Evolutionary conservation across 2,329 filamentous ascomycete genomes (phyloP).

Genomic region (Albophoma yamanashiensis): DNA sequence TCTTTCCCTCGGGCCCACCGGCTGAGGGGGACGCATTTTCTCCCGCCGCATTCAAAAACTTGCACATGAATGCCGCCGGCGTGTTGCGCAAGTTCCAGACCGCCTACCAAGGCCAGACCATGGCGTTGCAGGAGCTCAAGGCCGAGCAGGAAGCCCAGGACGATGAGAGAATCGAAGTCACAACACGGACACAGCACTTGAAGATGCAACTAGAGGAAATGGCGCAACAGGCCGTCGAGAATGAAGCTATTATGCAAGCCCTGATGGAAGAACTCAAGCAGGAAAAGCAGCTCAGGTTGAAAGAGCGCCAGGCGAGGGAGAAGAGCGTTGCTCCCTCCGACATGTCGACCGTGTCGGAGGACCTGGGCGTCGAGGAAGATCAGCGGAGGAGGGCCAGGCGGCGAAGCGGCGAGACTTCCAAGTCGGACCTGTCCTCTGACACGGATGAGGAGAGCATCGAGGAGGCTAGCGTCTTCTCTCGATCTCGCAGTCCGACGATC

Average conservation of each 20-base stretch:
- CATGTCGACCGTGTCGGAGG: slow-evolving; percentile 37
- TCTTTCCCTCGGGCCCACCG: slow-evolving; percentile 37
- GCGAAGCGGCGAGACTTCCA: slow-evolving; percentile 31
- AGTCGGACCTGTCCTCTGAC: slow-evolving; percentile 30
- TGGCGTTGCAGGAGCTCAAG: slow-evolving; percentile 37
- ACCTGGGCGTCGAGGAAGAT: slow-evolving; percentile 44
- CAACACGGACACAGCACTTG: slow-evolving; percentile 40
- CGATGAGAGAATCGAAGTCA: slow-evolving; percentile 47
- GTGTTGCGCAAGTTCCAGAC: slow-evolving; percentile 45
- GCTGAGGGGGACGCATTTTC: slow-evolving; percentile 40
- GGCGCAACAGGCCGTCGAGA: slow-evolving; percentile 39
- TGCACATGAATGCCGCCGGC: slow-evolving; percentile 46
- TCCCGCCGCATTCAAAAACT: slow-evolving; percentile 48
- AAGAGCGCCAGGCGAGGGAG: slow-evolving; percentile 23
- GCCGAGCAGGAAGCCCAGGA: slow-evolving; percentile 41
- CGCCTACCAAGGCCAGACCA: slow-evolving; percentile 44
- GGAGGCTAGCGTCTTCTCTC: slow-evolving; percentile 48
- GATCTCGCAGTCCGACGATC: slow-evolving; percentile 46
- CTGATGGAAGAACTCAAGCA: slow-evolving; percentile 39
- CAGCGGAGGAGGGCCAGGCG: slow-evolving; percentile 30
- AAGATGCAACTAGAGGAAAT: slow-evolving; percentile 51
- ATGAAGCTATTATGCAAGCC: slow-evolving; percentile 38
- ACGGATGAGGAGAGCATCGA: slow-evolving; percentile 42
- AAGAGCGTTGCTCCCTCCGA: slow-evolving; percentile 19
- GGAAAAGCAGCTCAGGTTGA: slow-evolving; percentile 36